Evolutionary conservation across 768 basidiomycete genomes (phyloP), one percentile per base, ranked within the genome.

Genomic region (Ramaria sp.): DNA sequence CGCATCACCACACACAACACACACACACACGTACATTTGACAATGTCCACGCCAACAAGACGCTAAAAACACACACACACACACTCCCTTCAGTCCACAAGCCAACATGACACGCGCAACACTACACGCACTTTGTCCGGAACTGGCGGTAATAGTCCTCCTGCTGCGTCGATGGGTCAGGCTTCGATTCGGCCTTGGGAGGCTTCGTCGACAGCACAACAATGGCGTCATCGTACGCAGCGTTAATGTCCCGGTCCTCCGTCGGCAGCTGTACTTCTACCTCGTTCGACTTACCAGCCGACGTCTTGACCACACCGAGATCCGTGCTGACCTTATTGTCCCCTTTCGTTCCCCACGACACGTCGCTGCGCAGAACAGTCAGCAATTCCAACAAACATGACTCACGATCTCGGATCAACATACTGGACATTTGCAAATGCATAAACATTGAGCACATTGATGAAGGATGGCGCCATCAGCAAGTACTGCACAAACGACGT

Each of bases 281-380:
- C 63, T 88, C 84, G 60, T 86, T 86, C 63, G 83, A 82, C 58
- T 78, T 70, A 22, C 61, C 64, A 56, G 77, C 77, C 34, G 73
- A 71, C 1, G 73, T 73, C 48, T 76, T 77, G 58, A 94, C 87
- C 5, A 83, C 83, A 43, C 95, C 96, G 5, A 98, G 80, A 60
- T 94, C 89, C 24, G 84, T 85, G 52, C 73, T 76, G 42, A 85
- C 78, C 63, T 83, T 93, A 73, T 92, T 93, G 68, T 88, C 90
- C 32, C 89, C 95, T 65, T 95, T 98, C 3, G 90, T 98, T 36
- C 93, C 92, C 93, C 93, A 94, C 3, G 88, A 91, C 9, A 94
- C 84, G 56, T 94, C 92, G 67, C 75, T 77, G 27, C 37, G 15
- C 3, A 24, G 27, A 22, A 30, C 9, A 56, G 22, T 1, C 51